These are phyloP conservation scores for Trichoderma breve DNA, from an alignment of 2,329 filamentous ascomycete species.

Conservation along the genomic window DNA sequence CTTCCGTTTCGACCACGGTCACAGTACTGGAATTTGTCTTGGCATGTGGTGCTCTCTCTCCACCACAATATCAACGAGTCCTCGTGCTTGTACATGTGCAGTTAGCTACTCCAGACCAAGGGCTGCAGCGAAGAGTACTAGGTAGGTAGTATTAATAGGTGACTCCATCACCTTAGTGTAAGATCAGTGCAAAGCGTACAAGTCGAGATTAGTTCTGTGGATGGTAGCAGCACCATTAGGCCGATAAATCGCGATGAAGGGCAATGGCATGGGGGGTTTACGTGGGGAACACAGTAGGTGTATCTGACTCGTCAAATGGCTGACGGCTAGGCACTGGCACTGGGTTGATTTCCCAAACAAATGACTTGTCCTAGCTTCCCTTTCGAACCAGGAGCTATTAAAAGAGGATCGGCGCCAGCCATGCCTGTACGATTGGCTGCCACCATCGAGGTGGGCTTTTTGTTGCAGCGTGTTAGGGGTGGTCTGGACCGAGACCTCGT, in stretches of 20 bases:
- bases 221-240: not conserved
- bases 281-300: constrained; percentile 2
- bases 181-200: not conserved
- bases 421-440: constrained; percentile 14
- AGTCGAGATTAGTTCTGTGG: not conserved
- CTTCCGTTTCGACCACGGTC: not conserved
- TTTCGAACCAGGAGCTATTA: constrained; percentile 10
- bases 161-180: not conserved
- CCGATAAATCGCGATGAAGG: constrained; percentile 14
- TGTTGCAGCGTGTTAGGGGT: not conserved
- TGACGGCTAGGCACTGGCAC: not conserved
- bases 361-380: constrained; percentile 15
- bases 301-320: constrained; percentile 14
- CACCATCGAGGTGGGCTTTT: not conserved
- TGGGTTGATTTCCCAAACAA: not conserved
- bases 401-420: constrained; percentile 16
- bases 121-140: not conserved
- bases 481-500: constrained; percentile 6
- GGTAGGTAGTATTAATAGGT: not conserved
- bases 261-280: not conserved
- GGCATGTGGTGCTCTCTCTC: not conserved
- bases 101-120: not conserved
- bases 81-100: not conserved
- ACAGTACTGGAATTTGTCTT: not conserved
- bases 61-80: not conserved